Evolutionary conservation across 345 rosid species (phyloP).

Genomic region (Firmiana major): DNA sequence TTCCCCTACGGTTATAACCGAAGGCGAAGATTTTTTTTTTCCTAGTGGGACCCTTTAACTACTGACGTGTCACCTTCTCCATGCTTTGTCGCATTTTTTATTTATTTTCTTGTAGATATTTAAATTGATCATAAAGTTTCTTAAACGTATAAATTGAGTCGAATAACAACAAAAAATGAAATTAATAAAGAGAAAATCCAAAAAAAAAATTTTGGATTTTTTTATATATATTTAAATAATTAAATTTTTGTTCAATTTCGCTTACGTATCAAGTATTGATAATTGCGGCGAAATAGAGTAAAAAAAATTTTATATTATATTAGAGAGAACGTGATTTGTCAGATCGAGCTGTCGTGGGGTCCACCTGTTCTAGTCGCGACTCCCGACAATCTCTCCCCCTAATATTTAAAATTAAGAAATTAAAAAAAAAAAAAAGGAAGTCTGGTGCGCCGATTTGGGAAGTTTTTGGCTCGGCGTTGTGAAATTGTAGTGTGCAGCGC

Average conservation of each 20-base stretch:
- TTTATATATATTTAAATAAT: too few species aligned
- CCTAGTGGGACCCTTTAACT: slow-evolving; percentile 14
- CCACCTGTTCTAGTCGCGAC: slow-evolving; percentile 17
- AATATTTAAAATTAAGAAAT: neutral
- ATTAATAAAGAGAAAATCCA: too few species aligned
- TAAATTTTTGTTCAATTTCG: too few species aligned
- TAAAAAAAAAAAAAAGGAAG: neutral
- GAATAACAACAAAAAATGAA: too few species aligned
- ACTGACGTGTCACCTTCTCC: slow-evolving; percentile 11
- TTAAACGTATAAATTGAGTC: too few species aligned
- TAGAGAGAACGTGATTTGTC: slow-evolving; percentile 21
- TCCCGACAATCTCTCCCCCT: neutral
- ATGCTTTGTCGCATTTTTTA: neutral
- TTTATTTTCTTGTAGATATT: neutral
- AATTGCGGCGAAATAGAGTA: neutral
- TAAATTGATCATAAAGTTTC: neutral
- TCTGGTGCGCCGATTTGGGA: neutral
- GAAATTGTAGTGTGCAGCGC: neutral
- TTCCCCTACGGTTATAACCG: neutral
- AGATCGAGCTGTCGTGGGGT: slow-evolving; percentile 28
- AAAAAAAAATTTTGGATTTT: too few species aligned
- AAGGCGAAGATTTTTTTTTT: neutral
- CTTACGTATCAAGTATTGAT: neutral
- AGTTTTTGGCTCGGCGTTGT: neutral
- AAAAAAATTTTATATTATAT: too few species aligned